Evolutionary conservation across 208 protist species (phyloP).

Genomic region (Acanthamoeba triangularis): DNA sequence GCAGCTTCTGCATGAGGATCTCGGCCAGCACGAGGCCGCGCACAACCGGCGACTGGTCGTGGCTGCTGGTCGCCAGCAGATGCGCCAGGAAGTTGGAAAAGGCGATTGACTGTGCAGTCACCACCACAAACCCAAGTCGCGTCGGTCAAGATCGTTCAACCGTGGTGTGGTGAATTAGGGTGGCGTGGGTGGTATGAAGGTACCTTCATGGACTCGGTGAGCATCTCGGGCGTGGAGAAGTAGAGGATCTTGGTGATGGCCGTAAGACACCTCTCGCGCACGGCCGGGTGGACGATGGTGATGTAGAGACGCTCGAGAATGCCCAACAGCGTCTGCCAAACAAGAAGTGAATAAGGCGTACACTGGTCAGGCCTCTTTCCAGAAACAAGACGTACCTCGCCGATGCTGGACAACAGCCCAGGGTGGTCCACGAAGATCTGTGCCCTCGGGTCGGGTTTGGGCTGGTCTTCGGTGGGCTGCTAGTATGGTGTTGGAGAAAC

Average conservation of each 20-base stretch:
- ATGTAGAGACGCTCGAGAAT: slow-evolving; percentile 81
- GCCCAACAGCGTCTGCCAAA: background rate
- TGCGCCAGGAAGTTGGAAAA: slow-evolving; percentile 84
- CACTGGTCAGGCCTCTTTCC: too few relatives aligned
- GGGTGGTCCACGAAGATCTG: slow-evolving; percentile 43
- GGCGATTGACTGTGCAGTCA: slow-evolving; percentile 57
- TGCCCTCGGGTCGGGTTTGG: background rate
- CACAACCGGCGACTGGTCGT: slow-evolving; percentile 70
- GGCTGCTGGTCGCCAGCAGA: slow-evolving; percentile 76
- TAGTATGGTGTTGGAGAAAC: too few relatives aligned
- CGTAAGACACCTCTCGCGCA: slow-evolving; percentile 81
- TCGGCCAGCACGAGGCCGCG: slow-evolving; percentile 82
- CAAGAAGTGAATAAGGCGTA: background rate
- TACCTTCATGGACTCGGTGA: slow-evolving; percentile 80
- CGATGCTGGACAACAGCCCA: background rate
- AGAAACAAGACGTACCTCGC: background rate
- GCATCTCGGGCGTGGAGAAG: slow-evolving; percentile 77
- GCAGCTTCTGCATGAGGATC: slow-evolving; percentile 87
- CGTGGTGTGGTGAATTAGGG: background rate
- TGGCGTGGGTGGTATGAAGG: background rate
- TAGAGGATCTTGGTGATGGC: slow-evolving; percentile 83
- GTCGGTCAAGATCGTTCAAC: background rate
- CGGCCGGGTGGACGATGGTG: slow-evolving; percentile 77
- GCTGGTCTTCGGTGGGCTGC: background rate
- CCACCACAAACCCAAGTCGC: background rate